A percentile compares a stretch with the other conserved stretches of the same genome.
These are phyloP conservation scores for Boletus pseudopeckii DNA, from an alignment of 768 basidiomycete species.

Conservation along the genomic window DNA sequence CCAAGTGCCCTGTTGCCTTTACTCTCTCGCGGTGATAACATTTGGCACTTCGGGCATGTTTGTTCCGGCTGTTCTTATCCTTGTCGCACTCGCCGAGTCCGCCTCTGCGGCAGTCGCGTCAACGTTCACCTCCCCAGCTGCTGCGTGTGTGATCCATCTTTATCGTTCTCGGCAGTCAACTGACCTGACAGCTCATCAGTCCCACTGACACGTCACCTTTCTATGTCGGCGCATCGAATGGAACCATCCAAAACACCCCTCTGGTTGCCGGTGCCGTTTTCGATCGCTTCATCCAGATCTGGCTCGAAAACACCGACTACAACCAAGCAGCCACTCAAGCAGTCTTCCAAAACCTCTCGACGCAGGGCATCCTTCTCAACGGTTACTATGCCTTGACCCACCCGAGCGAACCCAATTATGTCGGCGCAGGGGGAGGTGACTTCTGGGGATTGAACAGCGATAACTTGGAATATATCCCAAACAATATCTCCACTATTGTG, in stretches of 20 bases:
- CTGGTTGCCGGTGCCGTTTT: slow-evolving; percentile 42
- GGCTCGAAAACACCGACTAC: slow-evolving; percentile 60
- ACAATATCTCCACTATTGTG: slow-evolving; percentile 53
- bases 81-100: slow-evolving; percentile 13
- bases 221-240: slow-evolving; percentile 42
- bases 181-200: slow-evolving; percentile 7
- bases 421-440: slow-evolving; percentile 47
- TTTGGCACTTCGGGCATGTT: slow-evolving; percentile 4
- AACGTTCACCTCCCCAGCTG: slow-evolving; percentile 22
- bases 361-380: slow-evolving; percentile 46
- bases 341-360: slow-evolving; percentile 37
- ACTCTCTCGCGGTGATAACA: not conserved
- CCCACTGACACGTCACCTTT: slow-evolving; percentile 29
- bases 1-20: not conserved
- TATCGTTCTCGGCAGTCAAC: not conserved
- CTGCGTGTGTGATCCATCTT: slow-evolving; percentile 15
- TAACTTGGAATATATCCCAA: slow-evolving; percentile 30
- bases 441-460: slow-evolving; percentile 51
- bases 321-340: slow-evolving; percentile 23
- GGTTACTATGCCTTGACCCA: slow-evolving; percentile 51
- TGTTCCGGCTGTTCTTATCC: slow-evolving; percentile 7
- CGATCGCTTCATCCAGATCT: slow-evolving; percentile 48
- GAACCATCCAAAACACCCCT: slow-evolving; percentile 35
- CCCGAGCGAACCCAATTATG: slow-evolving; percentile 59
- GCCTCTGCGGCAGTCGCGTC: slow-evolving; percentile 17